Conservation (phyloP, 1,284 basidiomycete genomes). For the Cryptococcus maquisensis region DNA sequence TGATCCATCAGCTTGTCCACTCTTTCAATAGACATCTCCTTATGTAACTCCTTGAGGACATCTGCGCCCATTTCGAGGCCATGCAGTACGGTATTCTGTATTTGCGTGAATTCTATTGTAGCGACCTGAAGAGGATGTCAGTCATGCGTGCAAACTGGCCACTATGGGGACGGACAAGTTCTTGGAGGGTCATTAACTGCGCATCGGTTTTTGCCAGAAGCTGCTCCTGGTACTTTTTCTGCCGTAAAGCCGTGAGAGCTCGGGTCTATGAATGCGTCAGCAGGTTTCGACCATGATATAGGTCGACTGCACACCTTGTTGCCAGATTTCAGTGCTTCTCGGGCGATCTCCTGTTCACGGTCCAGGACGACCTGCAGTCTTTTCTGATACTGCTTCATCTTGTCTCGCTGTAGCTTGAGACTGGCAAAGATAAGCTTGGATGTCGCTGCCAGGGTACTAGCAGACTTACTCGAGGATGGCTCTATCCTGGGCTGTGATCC, state of each 20-base stretch:
- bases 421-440: conserved; percentile 49
- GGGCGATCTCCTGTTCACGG: conserved; percentile 84
- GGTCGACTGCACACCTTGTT: conserved; percentile 59
- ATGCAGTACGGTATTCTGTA: conserved; percentile 87
- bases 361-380: conserved; percentile 74
- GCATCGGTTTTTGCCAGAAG: conserved; percentile 81
- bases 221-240: conserved; percentile 88
- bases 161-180: conserved; percentile 61
- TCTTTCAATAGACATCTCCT: conserved; percentile 83
- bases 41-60: conserved; percentile 88
- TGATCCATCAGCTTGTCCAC: conserved; percentile 92
- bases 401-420: conserved; percentile 92
- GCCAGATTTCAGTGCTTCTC: conserved; percentile 70
- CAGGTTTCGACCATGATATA: neutral
- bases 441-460: neutral
- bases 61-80: conserved; percentile 90
- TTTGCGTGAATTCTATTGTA: conserved; percentile 91
- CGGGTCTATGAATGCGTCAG: conserved; percentile 46
- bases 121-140: conserved; percentile 61
- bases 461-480: conserved; percentile 82
- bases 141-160: neutral
- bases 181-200: conserved; percentile 84
- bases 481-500: conserved; percentile 87
- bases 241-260: conserved; percentile 77
- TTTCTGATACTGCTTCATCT: conserved; percentile 90